Evolutionary conservation across 495 filamentous ascomycete genomes (phyloP).

Genomic region (Podospora bellae-mahoneyi): DNA sequence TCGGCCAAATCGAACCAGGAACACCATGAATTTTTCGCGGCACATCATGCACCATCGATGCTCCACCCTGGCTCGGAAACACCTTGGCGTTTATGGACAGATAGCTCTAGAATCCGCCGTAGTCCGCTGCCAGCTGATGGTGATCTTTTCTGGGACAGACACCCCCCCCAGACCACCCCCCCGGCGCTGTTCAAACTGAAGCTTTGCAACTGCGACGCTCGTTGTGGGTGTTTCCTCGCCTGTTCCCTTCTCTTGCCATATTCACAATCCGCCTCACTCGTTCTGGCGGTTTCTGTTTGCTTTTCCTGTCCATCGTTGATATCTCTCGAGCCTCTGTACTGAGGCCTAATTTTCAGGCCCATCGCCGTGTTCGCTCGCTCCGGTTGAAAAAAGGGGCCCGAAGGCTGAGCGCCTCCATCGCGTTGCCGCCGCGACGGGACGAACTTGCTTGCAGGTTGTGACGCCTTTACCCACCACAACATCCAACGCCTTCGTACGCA

Average conservation of each 20-base stretch:
- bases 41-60: constrained; percentile 31
- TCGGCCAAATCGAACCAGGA: constrained; percentile 19
- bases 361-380: background rate
- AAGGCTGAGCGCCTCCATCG: constrained; percentile 10
- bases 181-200: constrained; percentile 12
- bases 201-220: constrained; percentile 15
- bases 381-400: constrained; percentile 15
- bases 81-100: constrained; percentile 13
- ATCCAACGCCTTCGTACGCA: constrained; percentile 11
- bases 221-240: constrained; percentile 23
- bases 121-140: constrained; percentile 9
- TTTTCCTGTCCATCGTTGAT: constrained; percentile 12
- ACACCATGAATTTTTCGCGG: constrained; percentile 29
- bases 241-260: constrained; percentile 29
- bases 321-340: background rate
- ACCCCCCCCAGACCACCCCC: constrained; percentile 13
- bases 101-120: constrained; percentile 7
- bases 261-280: constrained; percentile 43
- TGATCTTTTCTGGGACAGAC: constrained; percentile 21
- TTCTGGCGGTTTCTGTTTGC: constrained; percentile 44
- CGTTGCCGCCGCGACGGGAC: constrained; percentile 24
- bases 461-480: background rate
- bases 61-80: constrained; percentile 10
- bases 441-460: constrained; percentile 6
- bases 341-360: background rate